Conservation (phyloP, 768 basidiomycete species). For the Boletus vinaceobasis region DNA sequence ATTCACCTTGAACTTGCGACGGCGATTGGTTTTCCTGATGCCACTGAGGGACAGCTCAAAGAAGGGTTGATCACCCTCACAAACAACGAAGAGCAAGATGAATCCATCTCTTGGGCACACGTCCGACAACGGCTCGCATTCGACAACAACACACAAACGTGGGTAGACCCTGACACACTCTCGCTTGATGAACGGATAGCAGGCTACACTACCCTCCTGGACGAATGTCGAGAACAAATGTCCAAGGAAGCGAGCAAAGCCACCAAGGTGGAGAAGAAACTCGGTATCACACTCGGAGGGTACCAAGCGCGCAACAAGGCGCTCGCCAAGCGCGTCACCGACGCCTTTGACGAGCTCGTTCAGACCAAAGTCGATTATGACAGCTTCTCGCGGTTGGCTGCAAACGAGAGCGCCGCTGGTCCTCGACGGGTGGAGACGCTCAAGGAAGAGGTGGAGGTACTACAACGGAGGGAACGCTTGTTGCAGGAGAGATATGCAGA, state of each 20-base stretch:
- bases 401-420: constrained; percentile 70
- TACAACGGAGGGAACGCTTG: constrained; percentile 72
- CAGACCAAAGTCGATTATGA: constrained; percentile 67
- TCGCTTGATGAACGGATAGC: constrained; percentile 54
- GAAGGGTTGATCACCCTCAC: constrained; percentile 67
- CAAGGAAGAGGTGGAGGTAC: constrained; percentile 80
- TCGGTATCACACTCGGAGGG: constrained; percentile 83
- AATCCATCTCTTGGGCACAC: constrained; percentile 67
- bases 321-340: constrained; percentile 58
- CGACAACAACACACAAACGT: constrained; percentile 51
- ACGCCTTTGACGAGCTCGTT: constrained; percentile 70
- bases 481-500: constrained; percentile 87
- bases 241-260: constrained; percentile 77
- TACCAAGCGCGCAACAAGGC: constrained; percentile 76
- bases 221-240: constrained; percentile 67
- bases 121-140: constrained; percentile 61
- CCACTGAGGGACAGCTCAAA: constrained; percentile 73
- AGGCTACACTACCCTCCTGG: constrained; percentile 62
- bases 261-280: constrained; percentile 86
- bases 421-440: constrained; percentile 76
- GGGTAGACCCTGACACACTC: constrained; percentile 67
- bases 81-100: constrained; percentile 59
- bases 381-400: constrained; percentile 71
- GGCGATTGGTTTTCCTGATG: constrained; percentile 81
- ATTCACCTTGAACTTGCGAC: constrained; percentile 81